Evolutionary conservation across 2,329 filamentous ascomycete genomes (phyloP).

Genomic region (Phaeosphaeria sp.): DNA sequence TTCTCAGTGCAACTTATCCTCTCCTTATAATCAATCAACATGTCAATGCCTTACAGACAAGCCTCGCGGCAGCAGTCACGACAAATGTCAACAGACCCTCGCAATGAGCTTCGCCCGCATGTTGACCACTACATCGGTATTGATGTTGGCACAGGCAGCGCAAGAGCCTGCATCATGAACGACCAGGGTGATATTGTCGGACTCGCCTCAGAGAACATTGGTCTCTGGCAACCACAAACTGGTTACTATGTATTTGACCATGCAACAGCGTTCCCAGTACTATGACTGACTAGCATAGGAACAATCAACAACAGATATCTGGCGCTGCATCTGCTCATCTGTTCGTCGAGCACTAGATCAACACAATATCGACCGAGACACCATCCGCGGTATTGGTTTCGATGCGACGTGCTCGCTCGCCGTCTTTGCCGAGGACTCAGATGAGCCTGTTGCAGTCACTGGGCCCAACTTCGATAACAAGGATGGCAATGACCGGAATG

Average conservation of each 20-base stretch:
- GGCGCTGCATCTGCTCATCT: slow-evolving; percentile 89
- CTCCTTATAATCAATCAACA: slow-evolving; percentile 24
- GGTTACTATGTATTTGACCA: slow-evolving; percentile 59
- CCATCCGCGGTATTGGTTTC: slow-evolving; percentile 90
- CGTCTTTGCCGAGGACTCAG: slow-evolving; percentile 86
- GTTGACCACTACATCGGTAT: slow-evolving; percentile 78
- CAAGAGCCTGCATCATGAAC: slow-evolving; percentile 94
- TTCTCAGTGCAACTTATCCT: slow-evolving; percentile 20
- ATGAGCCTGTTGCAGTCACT: slow-evolving; percentile 90
- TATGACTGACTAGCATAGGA: slow-evolving; percentile 62
- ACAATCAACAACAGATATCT: slow-evolving; percentile 98
- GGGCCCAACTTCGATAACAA: slow-evolving; percentile 81
- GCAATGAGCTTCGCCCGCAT: slow-evolving; percentile 64
- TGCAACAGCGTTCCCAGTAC: background rate
- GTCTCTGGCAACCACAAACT: slow-evolving; percentile 60
- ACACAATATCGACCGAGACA: slow-evolving; percentile 75
- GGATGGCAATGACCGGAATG: slow-evolving; percentile 84
- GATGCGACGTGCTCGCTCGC: slow-evolving; percentile 98
- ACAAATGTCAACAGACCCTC: slow-evolving; percentile 58
- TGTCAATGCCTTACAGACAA: slow-evolving; percentile 35
- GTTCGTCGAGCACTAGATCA: slow-evolving; percentile 83
- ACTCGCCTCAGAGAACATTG: slow-evolving; percentile 60
- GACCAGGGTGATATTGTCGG: slow-evolving; percentile 83
- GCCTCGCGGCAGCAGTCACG: slow-evolving; percentile 46
- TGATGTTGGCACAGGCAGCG: slow-evolving; percentile 95